Evolutionary conservation across 2,329 filamentous ascomycete species (phyloP), one percentile per base, ranked within the genome.

Genomic region (Pezicula radicicola): DNA sequence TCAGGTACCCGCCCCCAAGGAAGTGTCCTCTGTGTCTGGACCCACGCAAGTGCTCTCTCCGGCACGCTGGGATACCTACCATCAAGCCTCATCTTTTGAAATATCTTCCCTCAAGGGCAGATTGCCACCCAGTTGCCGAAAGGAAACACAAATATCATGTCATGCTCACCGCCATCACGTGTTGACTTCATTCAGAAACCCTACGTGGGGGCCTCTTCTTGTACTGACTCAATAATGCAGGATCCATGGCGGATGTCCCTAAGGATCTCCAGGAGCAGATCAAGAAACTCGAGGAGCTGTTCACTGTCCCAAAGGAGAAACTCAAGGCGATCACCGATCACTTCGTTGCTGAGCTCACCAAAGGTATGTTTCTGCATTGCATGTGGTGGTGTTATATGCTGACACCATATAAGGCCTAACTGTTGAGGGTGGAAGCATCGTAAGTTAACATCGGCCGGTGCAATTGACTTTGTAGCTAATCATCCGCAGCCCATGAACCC

Each of bases 271-370:
- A 90, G 57, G 70, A 79, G 49, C 88, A 97, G 74, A 92, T 97
- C 67, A 85, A 89, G 70, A 79, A 82, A 56, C 80, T 97, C 21
- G 94, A 97, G 75, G 81, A 91, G 52, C 72, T 87, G 49, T 96
- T 99, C 72, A 88, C 85, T 10, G 84, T 97, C 43, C 81, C 88
- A 59, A 80, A 80, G 1, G 73, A 80, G 36, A 96, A 89, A 76
- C 83, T 97, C 51, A 97, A 97, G 81, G 73, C 87, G 60, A 92
- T 99, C 66, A 93, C 91, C 40, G 78, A 89, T 49, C 93, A 96
- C 70, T 99, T 99, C 69, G 79, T 95, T 47, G 80, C 79, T 33
- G 94, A 99, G 76, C 82, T 99, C 50, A 81, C 85, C 57, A 96
- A 96, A 73, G 91, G 89, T 88, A 69, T 58, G 47, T 41, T n/a